A percentile compares a stretch with the other conserved stretches of the same genome.
Evolutionary conservation across 225 moss, liverwort and hornwort species (phyloP).

Genomic region (Marchantia paleacea): DNA sequence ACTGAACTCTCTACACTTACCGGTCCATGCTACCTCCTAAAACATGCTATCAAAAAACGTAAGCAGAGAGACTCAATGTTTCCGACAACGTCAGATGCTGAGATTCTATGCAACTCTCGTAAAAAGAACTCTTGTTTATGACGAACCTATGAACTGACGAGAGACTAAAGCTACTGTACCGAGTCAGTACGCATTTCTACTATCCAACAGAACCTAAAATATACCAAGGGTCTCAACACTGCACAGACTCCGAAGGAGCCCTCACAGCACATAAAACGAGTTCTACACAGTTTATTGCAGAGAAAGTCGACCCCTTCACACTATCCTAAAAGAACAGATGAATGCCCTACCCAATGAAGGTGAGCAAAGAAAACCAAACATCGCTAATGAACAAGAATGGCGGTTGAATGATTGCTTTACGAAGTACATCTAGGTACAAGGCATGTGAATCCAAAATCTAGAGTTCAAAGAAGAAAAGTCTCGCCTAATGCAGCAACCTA

Average conservation of each 20-base stretch:
- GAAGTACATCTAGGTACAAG: constrained; percentile 25
- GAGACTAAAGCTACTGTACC: constrained; percentile 8
- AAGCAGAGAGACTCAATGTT: not conserved
- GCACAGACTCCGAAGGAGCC: constrained; percentile 12
- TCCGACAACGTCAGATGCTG: not conserved
- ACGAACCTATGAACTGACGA: not conserved
- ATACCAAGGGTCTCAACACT: constrained; percentile 10
- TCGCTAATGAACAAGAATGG: constrained; percentile 17
- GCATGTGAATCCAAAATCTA: constrained; percentile 17
- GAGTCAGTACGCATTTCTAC: constrained; percentile 21
- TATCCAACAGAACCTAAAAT: constrained; percentile 15
- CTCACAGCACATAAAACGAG: not conserved
- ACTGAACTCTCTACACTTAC: not conserved
- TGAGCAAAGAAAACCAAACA: constrained; percentile 13
- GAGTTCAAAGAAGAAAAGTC: constrained; percentile 13
- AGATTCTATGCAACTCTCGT: constrained; percentile 1
- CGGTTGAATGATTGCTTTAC: constrained; percentile 20
- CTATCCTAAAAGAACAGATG: not conserved
- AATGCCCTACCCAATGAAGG: constrained; percentile 6
- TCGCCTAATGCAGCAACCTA: constrained; percentile 5
- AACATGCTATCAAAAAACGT: not conserved
- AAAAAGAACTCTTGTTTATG: constrained; percentile 2
- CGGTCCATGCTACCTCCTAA: not conserved
- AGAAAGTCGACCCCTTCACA: constrained; percentile 2
- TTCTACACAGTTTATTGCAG: not conserved